Base-by-base conservation (phyloP, 31 red algal species). In the Porphyra umbilicalis region DNA sequence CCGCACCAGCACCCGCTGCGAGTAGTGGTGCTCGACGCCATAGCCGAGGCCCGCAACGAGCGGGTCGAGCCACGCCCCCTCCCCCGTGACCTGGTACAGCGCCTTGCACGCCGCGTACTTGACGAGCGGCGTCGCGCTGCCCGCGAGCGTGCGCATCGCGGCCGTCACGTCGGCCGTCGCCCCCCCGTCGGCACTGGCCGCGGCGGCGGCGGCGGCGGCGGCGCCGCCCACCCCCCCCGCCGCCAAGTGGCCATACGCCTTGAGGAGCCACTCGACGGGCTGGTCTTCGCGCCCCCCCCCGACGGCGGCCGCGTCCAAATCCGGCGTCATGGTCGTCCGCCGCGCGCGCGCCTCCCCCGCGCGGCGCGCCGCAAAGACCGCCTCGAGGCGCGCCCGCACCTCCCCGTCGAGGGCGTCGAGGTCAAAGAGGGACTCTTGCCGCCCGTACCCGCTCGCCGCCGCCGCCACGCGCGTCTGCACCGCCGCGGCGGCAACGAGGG, bases 11-110 rank as follows among this genome's bases (percentile, higher is more conserved):
- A 98, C 96, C 38, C 96, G 82, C 79, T 98, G 96, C 32, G 96
- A 95, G 83, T 95, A 98, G 81, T 98, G 96, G 87, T 98, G 96
- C 82, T 98, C 96, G 32, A 89, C 87, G 20, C 96, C 96, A 76
- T 94, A 98, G 32, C 75, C 82, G 8, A 98, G 85, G 3, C 81
- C 96, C 57, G 75, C 34, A 35, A 95, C 84, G 35, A 98, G 86
- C 75, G 91, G 80, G 67, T 95, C 79, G 13, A 91, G 81, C 46
- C 95, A 88, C 34, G 31, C 29, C 36, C 79, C 82, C 6, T 90
- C 38, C 6, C 82, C 87, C 8, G 92, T 98, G 32, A 92, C 67
- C 33, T 91, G 88, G 78, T 84, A 95, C 13, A 98, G 34, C 0
- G 86, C 96, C 81, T 98, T 98, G 44, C 90, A 81, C 25, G 96